Evolutionary conservation across 768 basidiomycete species (phyloP).

Genomic region (Calocera viscosa): DNA sequence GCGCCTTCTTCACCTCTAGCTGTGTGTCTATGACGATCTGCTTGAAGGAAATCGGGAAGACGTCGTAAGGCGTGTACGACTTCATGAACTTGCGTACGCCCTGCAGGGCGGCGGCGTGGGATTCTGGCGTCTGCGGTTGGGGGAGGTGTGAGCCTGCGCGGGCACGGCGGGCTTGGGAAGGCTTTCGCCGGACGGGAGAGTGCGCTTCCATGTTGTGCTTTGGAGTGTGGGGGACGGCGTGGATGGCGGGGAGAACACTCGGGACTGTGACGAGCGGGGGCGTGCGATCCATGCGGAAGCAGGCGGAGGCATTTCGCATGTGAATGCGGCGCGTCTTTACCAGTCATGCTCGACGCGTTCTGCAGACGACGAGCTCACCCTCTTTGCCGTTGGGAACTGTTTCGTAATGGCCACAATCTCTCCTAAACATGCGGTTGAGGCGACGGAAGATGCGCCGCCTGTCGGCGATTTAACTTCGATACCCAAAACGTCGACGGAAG

Average conservation of each 20-base stretch:
- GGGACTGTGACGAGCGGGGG: too few relatives aligned
- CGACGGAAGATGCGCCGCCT: too few relatives aligned
- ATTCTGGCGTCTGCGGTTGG: constrained; percentile 8
- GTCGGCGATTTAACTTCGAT: too few relatives aligned
- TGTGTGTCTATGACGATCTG: constrained; percentile 94
- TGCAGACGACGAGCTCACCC: too few relatives aligned
- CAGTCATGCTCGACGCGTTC: too few relatives aligned
- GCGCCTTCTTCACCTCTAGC: constrained; percentile 88
- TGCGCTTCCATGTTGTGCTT: not conserved
- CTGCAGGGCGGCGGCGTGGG: constrained; percentile 29
- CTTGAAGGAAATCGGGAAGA: constrained; percentile 92
- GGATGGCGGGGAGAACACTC: not conserved
- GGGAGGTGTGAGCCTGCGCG: constrained; percentile 6
- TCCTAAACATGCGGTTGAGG: too few relatives aligned
- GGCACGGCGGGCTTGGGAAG: not conserved
- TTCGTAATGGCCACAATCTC: too few relatives aligned
- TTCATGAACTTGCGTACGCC: constrained; percentile 70
- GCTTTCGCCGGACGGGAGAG: not conserved
- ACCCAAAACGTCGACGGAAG: too few relatives aligned
- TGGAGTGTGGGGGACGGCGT: not conserved
- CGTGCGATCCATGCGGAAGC: too few relatives aligned
- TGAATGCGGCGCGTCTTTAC: too few relatives aligned
- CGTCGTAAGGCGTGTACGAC: constrained; percentile 81
- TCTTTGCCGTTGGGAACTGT: too few relatives aligned
- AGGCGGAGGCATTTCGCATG: too few relatives aligned